phyloP scores from a whole-genome alignment of 1,284 basidiomycete genomes.

The Dichomitus squalens region DNA sequence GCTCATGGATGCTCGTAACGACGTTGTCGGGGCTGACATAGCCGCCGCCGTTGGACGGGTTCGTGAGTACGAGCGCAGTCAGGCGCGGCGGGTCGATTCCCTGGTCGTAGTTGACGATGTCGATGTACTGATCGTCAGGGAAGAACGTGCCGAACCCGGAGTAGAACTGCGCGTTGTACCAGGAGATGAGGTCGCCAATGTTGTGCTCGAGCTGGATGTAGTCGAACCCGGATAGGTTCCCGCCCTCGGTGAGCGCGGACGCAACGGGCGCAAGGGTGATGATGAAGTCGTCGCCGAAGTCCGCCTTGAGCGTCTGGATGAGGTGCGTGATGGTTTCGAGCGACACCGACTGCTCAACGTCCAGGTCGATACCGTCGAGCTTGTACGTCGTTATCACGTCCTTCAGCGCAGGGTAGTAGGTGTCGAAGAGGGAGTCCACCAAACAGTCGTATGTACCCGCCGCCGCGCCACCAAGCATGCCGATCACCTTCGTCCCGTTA shows the following conservation, averaged over 20 bases:
- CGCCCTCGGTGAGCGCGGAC: slow-evolving; percentile 16
- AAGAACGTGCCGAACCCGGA: slow-evolving; percentile 16
- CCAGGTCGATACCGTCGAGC: slow-evolving; percentile 14
- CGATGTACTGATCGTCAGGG: slow-evolving; percentile 11
- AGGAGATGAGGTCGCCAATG: slow-evolving; percentile 4
- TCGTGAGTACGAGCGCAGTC: slow-evolving; percentile 14
- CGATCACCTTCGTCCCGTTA: slow-evolving; percentile 14
- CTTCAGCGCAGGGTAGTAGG: slow-evolving; percentile 10
- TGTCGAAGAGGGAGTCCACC: slow-evolving; percentile 9
- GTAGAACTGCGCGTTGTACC: slow-evolving; percentile 20
- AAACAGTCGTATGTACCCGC: slow-evolving; percentile 15
- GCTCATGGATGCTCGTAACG: slow-evolving; percentile 6
- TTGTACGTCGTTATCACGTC: slow-evolving; percentile 12
- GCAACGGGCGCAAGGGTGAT: slow-evolving; percentile 17
- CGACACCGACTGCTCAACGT: slow-evolving; percentile 15
- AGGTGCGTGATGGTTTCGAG: slow-evolving; percentile 7
- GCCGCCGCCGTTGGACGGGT: slow-evolving; percentile 9
- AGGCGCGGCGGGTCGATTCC: slow-evolving; percentile 13
- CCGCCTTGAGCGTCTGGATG: slow-evolving; percentile 9
- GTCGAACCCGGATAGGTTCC: slow-evolving; percentile 18
- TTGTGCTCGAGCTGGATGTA: slow-evolving; percentile 13
- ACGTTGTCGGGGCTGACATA: slow-evolving; percentile 11
- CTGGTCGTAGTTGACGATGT: slow-evolving; percentile 12
- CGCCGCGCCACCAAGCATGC: slow-evolving; percentile 14
- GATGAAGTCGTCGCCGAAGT: slow-evolving; percentile 14